These are phyloP conservation scores for Pythium folliculosum DNA, from an alignment of 352 stramenopile genomes.

Conservation along the genomic window DNA sequence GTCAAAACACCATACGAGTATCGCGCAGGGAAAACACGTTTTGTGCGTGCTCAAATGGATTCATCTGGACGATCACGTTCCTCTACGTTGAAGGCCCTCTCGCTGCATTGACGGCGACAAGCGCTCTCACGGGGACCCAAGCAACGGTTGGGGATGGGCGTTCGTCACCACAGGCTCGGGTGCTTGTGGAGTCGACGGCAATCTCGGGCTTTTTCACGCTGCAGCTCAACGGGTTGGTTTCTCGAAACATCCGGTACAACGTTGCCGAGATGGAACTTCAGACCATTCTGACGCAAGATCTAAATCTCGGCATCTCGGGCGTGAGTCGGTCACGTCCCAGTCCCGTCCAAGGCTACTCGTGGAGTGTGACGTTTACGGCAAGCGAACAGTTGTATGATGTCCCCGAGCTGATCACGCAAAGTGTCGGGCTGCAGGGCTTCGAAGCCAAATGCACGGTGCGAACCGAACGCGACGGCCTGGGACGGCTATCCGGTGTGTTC, in stretches of 20 bases:
- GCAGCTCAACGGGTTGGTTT: constrained; percentile 52
- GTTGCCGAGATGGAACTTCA: constrained; percentile 55
- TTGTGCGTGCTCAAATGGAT: constrained; percentile 71
- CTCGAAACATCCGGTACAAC: constrained; percentile 70
- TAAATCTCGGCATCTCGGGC: constrained; percentile 55
- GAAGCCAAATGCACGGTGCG: constrained; percentile 46
- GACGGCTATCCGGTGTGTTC: constrained; percentile 69
- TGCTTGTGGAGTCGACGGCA: constrained; percentile 63
- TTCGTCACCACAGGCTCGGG: constrained; percentile 34
- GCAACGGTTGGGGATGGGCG: constrained; percentile 68
- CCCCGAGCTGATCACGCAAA: constrained; percentile 48
- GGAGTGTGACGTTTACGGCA: constrained; percentile 76
- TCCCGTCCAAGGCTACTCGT: constrained; percentile 56
- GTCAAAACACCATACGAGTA: constrained; percentile 55
- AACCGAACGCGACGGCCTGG: constrained; percentile 61
- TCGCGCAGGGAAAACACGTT: constrained; percentile 61
- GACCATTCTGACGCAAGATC: constrained; percentile 62
- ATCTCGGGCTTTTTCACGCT: constrained; percentile 71
- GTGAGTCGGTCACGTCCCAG: constrained; percentile 46
- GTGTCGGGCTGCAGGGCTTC: constrained; percentile 57
- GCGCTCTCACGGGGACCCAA: constrained; percentile 48
- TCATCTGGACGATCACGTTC: constrained; percentile 81
- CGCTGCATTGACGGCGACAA: constrained; percentile 44
- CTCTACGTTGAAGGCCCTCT: constrained; percentile 63
- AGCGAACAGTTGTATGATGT: constrained; percentile 70